phyloP scores from a whole-genome alignment of 1,284 basidiomycete genomes.

The Mycena citricolor region DNA sequence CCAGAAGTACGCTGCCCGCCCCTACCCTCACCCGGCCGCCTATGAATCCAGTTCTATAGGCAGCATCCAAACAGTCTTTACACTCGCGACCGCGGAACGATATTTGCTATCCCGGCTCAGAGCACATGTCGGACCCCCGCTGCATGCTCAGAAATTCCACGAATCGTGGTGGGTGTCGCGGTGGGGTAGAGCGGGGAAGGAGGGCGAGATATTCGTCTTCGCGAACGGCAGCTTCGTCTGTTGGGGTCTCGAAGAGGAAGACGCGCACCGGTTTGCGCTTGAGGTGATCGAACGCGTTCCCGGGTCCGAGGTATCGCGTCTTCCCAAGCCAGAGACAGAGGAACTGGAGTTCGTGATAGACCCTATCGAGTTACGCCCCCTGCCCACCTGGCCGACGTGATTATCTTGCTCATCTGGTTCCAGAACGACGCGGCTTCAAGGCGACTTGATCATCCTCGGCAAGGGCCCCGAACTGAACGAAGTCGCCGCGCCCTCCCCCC shows the following conservation, averaged over 20 bases:
- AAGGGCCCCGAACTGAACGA: conserved; percentile 53
- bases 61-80: conserved; percentile 70
- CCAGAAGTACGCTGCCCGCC: conserved; percentile 55
- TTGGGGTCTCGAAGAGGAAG: conserved; percentile 85
- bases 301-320: conserved; percentile 58
- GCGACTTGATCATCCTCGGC: conserved; percentile 88
- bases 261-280: conserved; percentile 65
- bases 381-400: conserved; percentile 1
- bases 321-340: conserved; percentile 79
- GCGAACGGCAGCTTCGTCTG: conserved; percentile 83
- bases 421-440: conserved; percentile 81
- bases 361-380: conserved; percentile 69
- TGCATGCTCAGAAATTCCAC: conserved; percentile 57
- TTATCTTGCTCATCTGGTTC: conserved; percentile 15
- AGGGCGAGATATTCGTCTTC: conserved; percentile 89
- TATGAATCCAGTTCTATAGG: too few species aligned
- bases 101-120: conserved; percentile 63
- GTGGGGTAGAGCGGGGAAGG: conserved; percentile 54
- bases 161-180: conserved; percentile 80
- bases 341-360: conserved; percentile 90
- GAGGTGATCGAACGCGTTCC: conserved; percentile 59
- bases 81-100: conserved; percentile 75
- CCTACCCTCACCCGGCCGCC: too few species aligned
- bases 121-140: conserved; percentile 46
- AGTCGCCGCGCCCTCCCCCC: conserved; percentile 39